Conservation (phyloP, 495 filamentous ascomycete species). For the Parmelia sp. region DNA sequence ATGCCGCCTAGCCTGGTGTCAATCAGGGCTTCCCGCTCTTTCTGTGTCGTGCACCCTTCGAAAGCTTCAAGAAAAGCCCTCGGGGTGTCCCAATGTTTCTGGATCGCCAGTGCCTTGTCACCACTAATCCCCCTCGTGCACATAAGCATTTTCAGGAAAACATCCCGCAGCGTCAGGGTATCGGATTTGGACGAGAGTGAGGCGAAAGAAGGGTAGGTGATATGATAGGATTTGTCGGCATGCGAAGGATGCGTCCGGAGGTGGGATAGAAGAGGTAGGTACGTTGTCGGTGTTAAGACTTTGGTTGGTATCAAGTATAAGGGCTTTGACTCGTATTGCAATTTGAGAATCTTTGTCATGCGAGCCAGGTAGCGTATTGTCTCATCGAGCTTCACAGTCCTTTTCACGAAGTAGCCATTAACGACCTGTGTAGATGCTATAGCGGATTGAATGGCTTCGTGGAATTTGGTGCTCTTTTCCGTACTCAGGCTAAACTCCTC, state of each 20-base stretch:
- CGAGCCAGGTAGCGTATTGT: constrained; percentile 70
- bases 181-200: constrained; percentile 69
- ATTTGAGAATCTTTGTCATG: constrained; percentile 65
- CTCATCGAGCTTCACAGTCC: constrained; percentile 69
- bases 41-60: constrained; percentile 42
- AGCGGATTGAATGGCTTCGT: constrained; percentile 62
- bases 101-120: constrained; percentile 77
- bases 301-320: constrained; percentile 57
- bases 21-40: constrained; percentile 44
- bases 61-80: constrained; percentile 62
- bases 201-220: constrained; percentile 67
- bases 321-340: constrained; percentile 50
- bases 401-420: constrained; percentile 76
- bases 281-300: constrained; percentile 61
- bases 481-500: constrained; percentile 60
- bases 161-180: constrained; percentile 62
- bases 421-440: constrained; percentile 78
- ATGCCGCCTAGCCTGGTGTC: constrained; percentile 46
- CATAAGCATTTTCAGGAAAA: constrained; percentile 86
- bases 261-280: constrained; percentile 57
- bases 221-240: constrained; percentile 49
- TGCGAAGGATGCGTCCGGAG: constrained; percentile 42
- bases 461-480: constrained; percentile 44
- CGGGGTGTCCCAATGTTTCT: constrained; percentile 68
- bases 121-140: constrained; percentile 69